A percentile compares a stretch with the other conserved stretches of the same genome.
phyloP scores from a whole-genome alignment of 2,329 filamentous ascomycete species.

The Cladosporium sp. region DNA sequence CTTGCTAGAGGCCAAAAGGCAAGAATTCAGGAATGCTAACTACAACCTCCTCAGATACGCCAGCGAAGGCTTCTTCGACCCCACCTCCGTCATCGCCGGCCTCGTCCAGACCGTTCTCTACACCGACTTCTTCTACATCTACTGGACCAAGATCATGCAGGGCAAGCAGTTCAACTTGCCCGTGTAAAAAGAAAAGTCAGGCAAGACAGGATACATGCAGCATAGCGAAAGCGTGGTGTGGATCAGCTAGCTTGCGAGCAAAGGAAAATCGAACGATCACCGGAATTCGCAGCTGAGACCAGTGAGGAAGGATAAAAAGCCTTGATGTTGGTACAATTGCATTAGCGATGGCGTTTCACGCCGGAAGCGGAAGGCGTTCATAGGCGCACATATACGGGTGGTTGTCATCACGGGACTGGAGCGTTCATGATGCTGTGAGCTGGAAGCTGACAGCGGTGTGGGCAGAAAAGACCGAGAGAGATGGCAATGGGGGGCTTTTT shows the following conservation, averaged over 20 bases:
- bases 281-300: neutral
- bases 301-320: neutral
- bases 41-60: slow-evolving; percentile 55
- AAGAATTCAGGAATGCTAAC: neutral
- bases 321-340: neutral
- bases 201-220: neutral
- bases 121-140: slow-evolving; percentile 99
- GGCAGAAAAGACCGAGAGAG: neutral
- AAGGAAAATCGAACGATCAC: neutral
- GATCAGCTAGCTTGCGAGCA: neutral
- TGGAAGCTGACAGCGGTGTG: neutral
- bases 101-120: slow-evolving; percentile 92
- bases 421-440: neutral
- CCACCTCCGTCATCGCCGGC: slow-evolving; percentile 82
- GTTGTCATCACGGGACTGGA: no score
- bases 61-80: slow-evolving; percentile 74
- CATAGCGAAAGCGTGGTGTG: neutral
- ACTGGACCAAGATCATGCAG: slow-evolving; percentile 77
- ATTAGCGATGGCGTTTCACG: neutral
- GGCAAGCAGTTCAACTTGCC: slow-evolving; percentile 53
- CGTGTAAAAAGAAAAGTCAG: slow-evolving; percentile 36
- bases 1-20: neutral
- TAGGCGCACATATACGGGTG: neutral
- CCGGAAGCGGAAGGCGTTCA: neutral
- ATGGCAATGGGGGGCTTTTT: no score